phyloP scores from a whole-genome alignment of 2,329 filamentous ascomycete genomes.

The Hysterium pulicare region DNA sequence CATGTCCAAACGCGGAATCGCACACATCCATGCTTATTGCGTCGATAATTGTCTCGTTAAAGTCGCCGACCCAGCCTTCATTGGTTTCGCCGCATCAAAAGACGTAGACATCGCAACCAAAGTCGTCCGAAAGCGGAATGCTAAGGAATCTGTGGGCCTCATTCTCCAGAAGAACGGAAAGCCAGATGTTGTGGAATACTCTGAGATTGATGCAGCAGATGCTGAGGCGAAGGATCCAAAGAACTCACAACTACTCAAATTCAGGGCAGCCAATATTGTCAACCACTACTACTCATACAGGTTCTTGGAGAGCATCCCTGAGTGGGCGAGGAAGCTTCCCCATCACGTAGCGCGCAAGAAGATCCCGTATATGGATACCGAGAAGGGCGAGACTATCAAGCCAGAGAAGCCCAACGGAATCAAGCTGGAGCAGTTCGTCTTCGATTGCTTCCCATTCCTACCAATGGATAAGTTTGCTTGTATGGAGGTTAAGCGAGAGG shows the following conservation, averaged over 20 bases:
- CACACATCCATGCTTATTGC: slow-evolving; percentile 97
- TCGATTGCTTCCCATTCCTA: slow-evolving; percentile 93
- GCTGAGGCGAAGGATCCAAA: slow-evolving; percentile 83
- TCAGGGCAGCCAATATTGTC: slow-evolving; percentile 97
- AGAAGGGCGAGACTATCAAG: slow-evolving; percentile 78
- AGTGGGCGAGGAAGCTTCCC: slow-evolving; percentile 80
- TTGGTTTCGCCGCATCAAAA: slow-evolving; percentile 86
- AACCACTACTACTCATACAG: slow-evolving; percentile 99
- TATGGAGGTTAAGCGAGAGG: slow-evolving; percentile 93
- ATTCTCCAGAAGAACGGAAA: slow-evolving; percentile 94
- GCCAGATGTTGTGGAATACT: slow-evolving; percentile 98
- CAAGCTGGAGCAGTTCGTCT: slow-evolving; percentile 99
- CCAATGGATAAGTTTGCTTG: slow-evolving; percentile 86
- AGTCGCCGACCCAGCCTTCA: slow-evolving; percentile 94
- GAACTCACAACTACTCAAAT: slow-evolving; percentile 79
- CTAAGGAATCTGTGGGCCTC: slow-evolving; percentile 90
- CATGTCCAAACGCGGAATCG: slow-evolving; percentile 82
- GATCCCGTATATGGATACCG: slow-evolving; percentile 79
- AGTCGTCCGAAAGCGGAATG: slow-evolving; percentile 97
- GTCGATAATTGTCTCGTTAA: slow-evolving; percentile 99
- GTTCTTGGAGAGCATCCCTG: slow-evolving; percentile 86
- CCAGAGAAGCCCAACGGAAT: slow-evolving; percentile 94
- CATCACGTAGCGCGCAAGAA: slow-evolving; percentile 98
- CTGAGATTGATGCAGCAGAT: slow-evolving; percentile 87
- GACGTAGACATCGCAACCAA: slow-evolving; percentile 96